Conservation (phyloP, 2,329 filamentous ascomycete species). For the Leptographium flavum region DNA sequence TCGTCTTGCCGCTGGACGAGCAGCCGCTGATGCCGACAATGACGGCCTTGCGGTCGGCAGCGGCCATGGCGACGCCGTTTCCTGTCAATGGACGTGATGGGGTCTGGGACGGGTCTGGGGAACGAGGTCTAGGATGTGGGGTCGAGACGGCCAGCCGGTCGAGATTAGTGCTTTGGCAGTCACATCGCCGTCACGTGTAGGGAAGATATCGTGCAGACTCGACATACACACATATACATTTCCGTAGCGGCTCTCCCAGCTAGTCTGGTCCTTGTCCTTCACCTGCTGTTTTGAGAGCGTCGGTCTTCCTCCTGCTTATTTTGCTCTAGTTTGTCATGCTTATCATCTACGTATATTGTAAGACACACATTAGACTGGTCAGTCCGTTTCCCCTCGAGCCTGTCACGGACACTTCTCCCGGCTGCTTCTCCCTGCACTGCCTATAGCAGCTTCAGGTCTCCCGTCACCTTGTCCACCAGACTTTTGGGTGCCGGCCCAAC, state of each 20-base stretch:
- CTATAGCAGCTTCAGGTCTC: constrained; percentile 67
- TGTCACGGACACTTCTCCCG: too few relatives aligned
- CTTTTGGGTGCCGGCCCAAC: constrained; percentile 72
- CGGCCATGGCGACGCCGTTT: constrained; percentile 4
- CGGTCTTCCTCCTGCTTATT: background rate
- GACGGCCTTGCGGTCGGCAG: constrained; percentile 31
- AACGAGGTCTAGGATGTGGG: too few relatives aligned
- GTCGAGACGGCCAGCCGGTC: too few relatives aligned
- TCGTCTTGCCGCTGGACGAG: constrained; percentile 91
- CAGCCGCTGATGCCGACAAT: constrained; percentile 77
- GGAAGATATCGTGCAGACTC: too few relatives aligned
- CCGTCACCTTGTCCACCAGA: constrained; percentile 74
- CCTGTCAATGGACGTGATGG: background rate
- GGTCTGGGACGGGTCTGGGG: too few relatives aligned
- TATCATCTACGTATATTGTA: too few relatives aligned
- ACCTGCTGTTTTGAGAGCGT: background rate
- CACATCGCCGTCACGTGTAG: too few relatives aligned
- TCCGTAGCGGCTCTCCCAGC: too few relatives aligned
- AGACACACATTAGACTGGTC: too few relatives aligned
- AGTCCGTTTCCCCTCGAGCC: too few relatives aligned
- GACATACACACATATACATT: too few relatives aligned
- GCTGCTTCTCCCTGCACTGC: background rate
- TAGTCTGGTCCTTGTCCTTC: background rate
- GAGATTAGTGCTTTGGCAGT: background rate
- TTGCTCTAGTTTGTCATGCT: background rate